These are phyloP conservation scores for Evernia prunastri DNA, from an alignment of 495 filamentous ascomycete species.

Conservation along the genomic window DNA sequence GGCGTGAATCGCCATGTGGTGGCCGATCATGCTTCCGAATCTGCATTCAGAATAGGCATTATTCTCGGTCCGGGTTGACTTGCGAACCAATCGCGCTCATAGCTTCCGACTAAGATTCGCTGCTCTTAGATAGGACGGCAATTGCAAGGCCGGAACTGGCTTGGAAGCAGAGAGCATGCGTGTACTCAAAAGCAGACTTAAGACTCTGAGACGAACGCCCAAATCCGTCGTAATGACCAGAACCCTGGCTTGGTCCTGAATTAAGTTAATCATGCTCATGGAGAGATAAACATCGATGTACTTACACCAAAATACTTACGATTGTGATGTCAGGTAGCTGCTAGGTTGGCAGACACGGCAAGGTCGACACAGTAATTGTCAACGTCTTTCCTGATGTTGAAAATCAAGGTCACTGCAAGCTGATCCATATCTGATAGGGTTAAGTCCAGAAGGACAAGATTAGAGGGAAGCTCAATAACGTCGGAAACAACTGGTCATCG, in stretches of 20 bases:
- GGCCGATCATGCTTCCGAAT: background rate
- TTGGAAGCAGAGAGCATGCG: background rate
- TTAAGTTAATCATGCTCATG: background rate
- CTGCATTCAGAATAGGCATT: background rate
- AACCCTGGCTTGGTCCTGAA: background rate
- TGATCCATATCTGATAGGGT: background rate
- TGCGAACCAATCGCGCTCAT: background rate
- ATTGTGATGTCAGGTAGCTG: background rate
- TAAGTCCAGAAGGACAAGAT: conserved; percentile 4
- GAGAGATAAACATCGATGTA: background rate
- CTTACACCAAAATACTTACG: background rate
- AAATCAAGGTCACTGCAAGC: background rate
- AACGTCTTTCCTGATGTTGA: background rate
- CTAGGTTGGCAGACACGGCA: background rate
- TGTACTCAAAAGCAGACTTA: background rate
- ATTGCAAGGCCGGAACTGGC: background rate
- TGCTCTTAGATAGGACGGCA: background rate
- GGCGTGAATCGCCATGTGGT: background rate
- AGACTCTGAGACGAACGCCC: background rate
- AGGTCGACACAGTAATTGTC: background rate
- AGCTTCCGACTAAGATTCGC: background rate
- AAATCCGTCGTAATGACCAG: background rate
- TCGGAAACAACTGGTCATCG: background rate
- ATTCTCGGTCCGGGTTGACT: background rate
- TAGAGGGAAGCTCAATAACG: background rate